These are phyloP conservation scores for Mortierella sp. DNA, from an alignment of 371 early-diverging fungal species.

Conservation along the genomic window DNA sequence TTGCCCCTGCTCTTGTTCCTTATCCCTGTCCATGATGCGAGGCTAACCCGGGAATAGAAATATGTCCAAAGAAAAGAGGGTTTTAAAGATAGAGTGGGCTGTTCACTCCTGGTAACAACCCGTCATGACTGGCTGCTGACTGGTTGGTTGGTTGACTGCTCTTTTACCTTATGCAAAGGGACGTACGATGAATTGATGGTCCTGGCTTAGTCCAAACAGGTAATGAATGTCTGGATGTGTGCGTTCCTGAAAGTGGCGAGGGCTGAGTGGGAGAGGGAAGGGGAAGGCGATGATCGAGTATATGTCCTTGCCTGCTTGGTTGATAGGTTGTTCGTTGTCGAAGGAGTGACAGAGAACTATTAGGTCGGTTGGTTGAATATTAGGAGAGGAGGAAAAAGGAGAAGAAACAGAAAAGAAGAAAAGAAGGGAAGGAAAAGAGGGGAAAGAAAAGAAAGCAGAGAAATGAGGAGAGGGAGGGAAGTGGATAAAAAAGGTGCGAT, in stretches of 20 bases:
- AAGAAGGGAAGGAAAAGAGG: background rate
- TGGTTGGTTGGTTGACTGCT: too few species aligned
- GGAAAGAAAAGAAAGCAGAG: background rate
- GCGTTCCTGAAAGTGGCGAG: background rate
- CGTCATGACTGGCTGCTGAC: too few species aligned
- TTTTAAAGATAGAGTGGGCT: background rate
- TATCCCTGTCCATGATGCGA: background rate
- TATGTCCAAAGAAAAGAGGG: background rate
- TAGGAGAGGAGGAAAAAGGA: background rate
- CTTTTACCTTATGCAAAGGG: too few species aligned
- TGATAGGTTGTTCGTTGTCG: background rate
- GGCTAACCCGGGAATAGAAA: background rate
- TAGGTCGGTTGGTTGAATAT: background rate
- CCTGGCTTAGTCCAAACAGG: background rate
- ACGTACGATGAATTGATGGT: background rate
- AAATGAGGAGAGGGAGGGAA: too few species aligned
- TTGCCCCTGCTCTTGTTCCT: too few species aligned
- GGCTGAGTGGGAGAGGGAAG: background rate
- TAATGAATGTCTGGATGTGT: background rate
- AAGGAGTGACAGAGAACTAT: background rate
- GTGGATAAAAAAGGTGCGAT: background rate
- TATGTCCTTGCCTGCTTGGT: background rate
- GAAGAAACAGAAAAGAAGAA: background rate
- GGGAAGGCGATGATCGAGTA: background rate
- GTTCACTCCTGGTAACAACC: background rate